Percentiles rank a stretch among this genome's conserved stretches.
Conservation (phyloP, 2,329 filamentous ascomycete species). For the Biscogniauxia mediterranea region DNA sequence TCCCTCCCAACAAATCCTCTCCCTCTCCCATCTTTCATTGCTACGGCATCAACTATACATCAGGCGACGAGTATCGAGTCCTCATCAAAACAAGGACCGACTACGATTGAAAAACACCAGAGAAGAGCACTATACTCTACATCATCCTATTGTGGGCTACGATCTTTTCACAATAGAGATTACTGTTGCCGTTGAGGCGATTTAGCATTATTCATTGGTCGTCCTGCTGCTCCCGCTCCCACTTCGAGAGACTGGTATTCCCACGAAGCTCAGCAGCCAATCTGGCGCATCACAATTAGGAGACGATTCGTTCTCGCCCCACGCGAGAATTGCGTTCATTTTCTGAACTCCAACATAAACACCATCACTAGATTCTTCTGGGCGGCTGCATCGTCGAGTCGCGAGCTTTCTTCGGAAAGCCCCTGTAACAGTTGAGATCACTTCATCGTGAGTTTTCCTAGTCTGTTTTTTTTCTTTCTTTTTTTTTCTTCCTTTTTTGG, state of each 20-base stretch:
- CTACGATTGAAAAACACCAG: constrained; percentile 17
- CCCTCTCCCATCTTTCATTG: constrained; percentile 9
- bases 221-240: constrained; percentile 6
- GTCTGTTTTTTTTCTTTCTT: constrained; percentile 5
- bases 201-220: constrained; percentile 15
- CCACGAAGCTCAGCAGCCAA: constrained; percentile 25
- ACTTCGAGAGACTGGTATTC: constrained; percentile 7
- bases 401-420: constrained; percentile 25
- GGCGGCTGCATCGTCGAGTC: constrained; percentile 18
- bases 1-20: constrained; percentile 3
- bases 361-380: constrained; percentile 23
- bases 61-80: constrained; percentile 20
- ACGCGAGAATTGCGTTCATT: constrained; percentile 19
- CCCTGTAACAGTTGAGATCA: constrained; percentile 37
- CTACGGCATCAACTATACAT: constrained; percentile 22
- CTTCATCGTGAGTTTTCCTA: constrained; percentile 38
- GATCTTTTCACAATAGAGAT: constrained; percentile 5
- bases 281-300: constrained; percentile 27
- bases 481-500: no score
- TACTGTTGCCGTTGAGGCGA: constrained; percentile 15
- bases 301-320: constrained; percentile 30
- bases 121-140: no score
- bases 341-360: constrained; percentile 17
- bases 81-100: constrained; percentile 14
- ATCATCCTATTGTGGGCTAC: constrained; percentile 13